phyloP scores from a whole-genome alignment of 106 monocot species.

The Dioscorea dumetorum region DNA sequence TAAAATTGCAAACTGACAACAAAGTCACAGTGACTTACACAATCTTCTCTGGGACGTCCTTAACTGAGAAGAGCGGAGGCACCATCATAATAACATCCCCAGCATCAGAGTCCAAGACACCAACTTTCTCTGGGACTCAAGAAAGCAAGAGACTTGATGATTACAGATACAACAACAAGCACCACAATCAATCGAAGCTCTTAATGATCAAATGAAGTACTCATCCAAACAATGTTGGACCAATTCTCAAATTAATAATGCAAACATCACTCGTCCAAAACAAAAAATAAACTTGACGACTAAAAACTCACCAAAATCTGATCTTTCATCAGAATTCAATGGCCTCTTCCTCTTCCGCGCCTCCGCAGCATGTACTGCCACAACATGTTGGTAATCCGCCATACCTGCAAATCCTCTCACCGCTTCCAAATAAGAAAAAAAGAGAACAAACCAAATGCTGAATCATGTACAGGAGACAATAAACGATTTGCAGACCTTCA shows the following conservation, averaged over 20 bases:
- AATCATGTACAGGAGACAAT: background rate
- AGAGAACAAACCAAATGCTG: background rate
- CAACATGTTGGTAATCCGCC: constrained; percentile 89
- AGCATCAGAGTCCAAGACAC: constrained; percentile 30
- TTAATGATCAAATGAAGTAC: no score
- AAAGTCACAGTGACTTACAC: constrained; percentile 39
- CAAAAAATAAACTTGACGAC: background rate
- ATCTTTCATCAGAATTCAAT: no score
- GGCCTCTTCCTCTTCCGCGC: constrained; percentile 32
- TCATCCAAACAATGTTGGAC: background rate
- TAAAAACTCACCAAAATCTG: no score
- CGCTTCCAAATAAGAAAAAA: background rate
- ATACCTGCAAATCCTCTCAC: constrained; percentile 41
- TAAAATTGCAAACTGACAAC: no score
- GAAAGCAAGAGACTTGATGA: no score
- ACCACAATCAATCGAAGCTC: no score
- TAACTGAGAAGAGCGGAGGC: constrained; percentile 70
- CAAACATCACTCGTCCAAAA: background rate
- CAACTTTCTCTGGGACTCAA: constrained; percentile 20
- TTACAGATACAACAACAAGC: no score
- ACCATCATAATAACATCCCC: constrained; percentile 80
- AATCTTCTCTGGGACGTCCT: constrained; percentile 68
- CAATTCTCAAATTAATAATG: background rate
- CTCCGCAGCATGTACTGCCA: constrained; percentile 72
- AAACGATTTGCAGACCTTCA: constrained; percentile 27